Percentiles rank a stretch among this genome's conserved stretches.
These are phyloP conservation scores for Microstegium vimineum DNA, from an alignment of 176 grass and related monocot species.

Conservation along the genomic window DNA sequence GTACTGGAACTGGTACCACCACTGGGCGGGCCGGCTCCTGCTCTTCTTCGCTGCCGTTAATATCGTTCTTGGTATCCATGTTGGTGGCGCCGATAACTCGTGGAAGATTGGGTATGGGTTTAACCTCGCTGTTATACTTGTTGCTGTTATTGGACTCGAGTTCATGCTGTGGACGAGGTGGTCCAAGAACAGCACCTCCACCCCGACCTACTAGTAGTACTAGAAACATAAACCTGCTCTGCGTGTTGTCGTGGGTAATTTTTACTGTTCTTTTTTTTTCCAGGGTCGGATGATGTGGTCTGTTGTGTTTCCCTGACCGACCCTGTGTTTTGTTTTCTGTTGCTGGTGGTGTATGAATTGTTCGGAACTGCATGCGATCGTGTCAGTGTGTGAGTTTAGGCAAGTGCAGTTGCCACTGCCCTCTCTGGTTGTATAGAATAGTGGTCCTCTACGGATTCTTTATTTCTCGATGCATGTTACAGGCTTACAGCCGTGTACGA, in stretches of 20 bases:
- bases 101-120: constrained; percentile 93
- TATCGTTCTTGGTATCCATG: constrained; percentile 73
- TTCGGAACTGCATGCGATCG: not conserved
- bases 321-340: not conserved
- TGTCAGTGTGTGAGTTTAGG: not conserved
- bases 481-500: not conserved
- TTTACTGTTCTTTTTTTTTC: not conserved
- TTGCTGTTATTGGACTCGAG: constrained; percentile 54
- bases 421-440: not conserved
- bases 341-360: not conserved
- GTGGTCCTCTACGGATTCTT: not conserved
- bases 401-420: not conserved
- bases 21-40: constrained; percentile 64
- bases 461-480: not conserved
- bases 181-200: constrained; percentile 47
- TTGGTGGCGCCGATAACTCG: constrained; percentile 59
- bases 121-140: constrained; percentile 69
- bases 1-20: constrained; percentile 98
- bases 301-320: not conserved
- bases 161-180: constrained; percentile 82
- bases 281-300: not conserved
- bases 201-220: constrained; percentile 45
- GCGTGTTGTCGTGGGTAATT: not conserved
- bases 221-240: not conserved
- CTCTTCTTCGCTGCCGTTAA: constrained; percentile 89